These are phyloP conservation scores for Neohortaea acidophila DNA, from an alignment of 495 filamentous ascomycete species.

Conservation along the genomic window DNA sequence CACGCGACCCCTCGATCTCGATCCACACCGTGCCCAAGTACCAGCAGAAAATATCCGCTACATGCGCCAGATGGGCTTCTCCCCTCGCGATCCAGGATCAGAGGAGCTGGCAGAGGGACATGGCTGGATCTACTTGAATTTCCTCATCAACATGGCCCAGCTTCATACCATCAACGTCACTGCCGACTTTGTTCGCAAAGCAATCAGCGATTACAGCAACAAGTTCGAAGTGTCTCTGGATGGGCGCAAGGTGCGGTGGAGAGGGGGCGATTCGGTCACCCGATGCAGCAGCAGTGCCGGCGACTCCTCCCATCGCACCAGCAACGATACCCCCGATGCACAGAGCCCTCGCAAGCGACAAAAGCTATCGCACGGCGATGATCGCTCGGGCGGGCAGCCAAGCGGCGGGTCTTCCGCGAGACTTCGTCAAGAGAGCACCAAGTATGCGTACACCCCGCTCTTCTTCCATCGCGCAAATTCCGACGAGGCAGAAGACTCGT, in stretches of 20 bases:
- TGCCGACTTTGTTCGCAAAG: slow-evolving; percentile 51
- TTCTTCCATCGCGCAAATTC: slow-evolving; percentile 25
- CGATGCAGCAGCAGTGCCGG: slow-evolving; percentile 36
- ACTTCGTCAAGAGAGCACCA: slow-evolving; percentile 10
- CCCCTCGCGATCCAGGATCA: slow-evolving; percentile 38
- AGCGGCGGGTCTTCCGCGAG: slow-evolving; percentile 1
- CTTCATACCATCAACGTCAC: slow-evolving; percentile 67
- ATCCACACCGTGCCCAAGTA: slow-evolving; percentile 49
- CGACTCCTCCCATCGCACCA: slow-evolving; percentile 21
- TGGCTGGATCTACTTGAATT: slow-evolving; percentile 71
- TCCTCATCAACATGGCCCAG: slow-evolving; percentile 66
- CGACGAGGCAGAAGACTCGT: slow-evolving; percentile 18
- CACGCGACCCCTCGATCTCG: slow-evolving; percentile 55
- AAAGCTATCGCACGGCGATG: slow-evolving; percentile 2
- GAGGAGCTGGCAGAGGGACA: slow-evolving; percentile 30
- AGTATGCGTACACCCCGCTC: slow-evolving; percentile 25
- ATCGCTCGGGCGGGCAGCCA: not conserved
- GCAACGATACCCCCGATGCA: not conserved
- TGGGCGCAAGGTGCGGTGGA: slow-evolving; percentile 61
- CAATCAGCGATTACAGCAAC: slow-evolving; percentile 46
- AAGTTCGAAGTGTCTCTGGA: slow-evolving; percentile 60
- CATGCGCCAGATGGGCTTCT: slow-evolving; percentile 53
- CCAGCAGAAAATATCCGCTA: slow-evolving; percentile 61
- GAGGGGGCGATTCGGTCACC: slow-evolving; percentile 45
- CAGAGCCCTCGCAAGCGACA: slow-evolving; percentile 12